Evolutionary conservation across 1,284 basidiomycete genomes (phyloP).

Genomic region (Puccinia hordei): DNA sequence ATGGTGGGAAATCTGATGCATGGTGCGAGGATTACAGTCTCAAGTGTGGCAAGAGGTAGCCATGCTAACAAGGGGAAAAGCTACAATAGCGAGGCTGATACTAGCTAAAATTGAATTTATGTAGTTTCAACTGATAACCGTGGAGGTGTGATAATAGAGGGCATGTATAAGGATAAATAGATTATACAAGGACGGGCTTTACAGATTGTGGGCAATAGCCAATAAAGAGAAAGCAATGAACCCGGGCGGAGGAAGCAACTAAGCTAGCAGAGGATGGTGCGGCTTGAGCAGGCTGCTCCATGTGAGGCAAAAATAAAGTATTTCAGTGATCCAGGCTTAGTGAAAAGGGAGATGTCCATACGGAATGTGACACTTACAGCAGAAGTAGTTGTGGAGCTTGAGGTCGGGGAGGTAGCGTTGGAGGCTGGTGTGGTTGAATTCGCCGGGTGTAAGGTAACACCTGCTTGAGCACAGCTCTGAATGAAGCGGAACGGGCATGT

Average conservation of each 20-base stretch:
- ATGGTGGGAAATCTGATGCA: too few species aligned
- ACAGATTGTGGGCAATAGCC: not conserved
- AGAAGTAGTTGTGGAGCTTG: not conserved
- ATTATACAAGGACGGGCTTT: not conserved
- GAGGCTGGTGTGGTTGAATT: not conserved
- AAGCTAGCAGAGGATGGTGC: not conserved
- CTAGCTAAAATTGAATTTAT: too few species aligned
- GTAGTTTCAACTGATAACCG: too few species aligned
- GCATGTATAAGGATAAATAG: not conserved
- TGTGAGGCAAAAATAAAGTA: not conserved
- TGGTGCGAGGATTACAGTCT: too few species aligned
- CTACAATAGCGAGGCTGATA: too few species aligned
- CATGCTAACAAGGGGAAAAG: too few species aligned
- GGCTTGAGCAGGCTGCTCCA: not conserved
- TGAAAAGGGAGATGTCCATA: too few species aligned
- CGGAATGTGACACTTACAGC: not conserved
- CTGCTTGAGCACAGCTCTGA: constrained; percentile 15
- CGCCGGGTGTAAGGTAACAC: not conserved
- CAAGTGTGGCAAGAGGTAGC: too few species aligned
- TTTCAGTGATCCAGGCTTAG: not conserved
- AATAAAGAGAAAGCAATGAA: not conserved
- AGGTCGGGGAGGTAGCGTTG: not conserved
- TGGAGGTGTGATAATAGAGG: too few species aligned
- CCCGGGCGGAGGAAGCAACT: not conserved
- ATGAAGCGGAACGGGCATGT: not conserved